A percentile compares a stretch with the other conserved stretches of the same genome.
phyloP scores from a whole-genome alignment of 257 asterid species.

The Solanum chmielewskii region DNA sequence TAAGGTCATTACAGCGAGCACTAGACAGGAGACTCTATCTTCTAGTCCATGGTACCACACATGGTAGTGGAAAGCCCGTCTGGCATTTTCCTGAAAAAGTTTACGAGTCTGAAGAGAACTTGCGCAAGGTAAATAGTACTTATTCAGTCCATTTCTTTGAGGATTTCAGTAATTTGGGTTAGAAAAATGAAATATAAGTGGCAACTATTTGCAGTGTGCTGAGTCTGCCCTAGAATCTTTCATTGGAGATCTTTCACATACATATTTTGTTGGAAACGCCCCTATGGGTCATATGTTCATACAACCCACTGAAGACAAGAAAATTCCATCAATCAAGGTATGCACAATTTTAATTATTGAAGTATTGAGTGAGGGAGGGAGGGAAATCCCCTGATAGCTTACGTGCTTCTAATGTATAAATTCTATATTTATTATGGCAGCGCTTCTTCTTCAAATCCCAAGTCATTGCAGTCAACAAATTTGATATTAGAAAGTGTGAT shows the following conservation, averaged over 20 bases:
- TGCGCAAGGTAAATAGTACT: constrained; percentile 52
- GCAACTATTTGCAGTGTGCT: constrained; percentile 60
- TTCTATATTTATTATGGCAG: constrained; percentile 22
- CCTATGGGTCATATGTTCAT: constrained; percentile 68
- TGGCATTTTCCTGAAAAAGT: constrained; percentile 96
- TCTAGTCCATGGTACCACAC: constrained; percentile 51
- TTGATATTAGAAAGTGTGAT: constrained; percentile 35
- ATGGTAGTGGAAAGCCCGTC: constrained; percentile 35
- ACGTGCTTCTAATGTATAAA: not conserved
- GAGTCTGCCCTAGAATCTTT: constrained; percentile 77
- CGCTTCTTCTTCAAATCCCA: constrained; percentile 92
- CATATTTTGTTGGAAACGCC: constrained; percentile 85
- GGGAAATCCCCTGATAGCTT: not conserved
- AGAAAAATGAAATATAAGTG: not conserved
- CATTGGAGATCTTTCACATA: constrained; percentile 68
- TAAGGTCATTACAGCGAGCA: constrained; percentile 83
- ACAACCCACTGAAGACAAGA: constrained; percentile 27
- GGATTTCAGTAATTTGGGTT: not conserved
- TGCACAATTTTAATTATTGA: not conserved
- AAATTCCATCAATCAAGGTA: constrained; percentile 41
- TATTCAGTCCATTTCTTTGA: not conserved
- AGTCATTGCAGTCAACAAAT: constrained; percentile 65
- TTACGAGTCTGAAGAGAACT: constrained; percentile 58
- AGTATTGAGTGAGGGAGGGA: not conserved
- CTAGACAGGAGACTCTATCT: constrained; percentile 90